A percentile compares a stretch with the other conserved stretches of the same genome.
Evolutionary conservation across 1,284 basidiomycete genomes (phyloP).

Genomic region (Ustilago curta): DNA sequence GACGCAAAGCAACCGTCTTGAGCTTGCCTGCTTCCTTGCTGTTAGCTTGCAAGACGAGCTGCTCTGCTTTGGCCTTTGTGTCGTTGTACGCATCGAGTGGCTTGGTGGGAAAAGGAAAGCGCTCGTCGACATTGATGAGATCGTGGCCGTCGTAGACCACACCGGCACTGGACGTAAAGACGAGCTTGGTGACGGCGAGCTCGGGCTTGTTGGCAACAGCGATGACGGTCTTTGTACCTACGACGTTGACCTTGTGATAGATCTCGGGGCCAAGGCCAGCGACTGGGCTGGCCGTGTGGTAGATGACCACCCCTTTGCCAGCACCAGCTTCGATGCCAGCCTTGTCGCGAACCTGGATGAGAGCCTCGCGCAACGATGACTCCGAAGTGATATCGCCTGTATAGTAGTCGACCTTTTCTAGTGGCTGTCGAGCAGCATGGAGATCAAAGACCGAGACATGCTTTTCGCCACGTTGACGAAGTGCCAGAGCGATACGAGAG

Average conservation of each 20-base stretch:
- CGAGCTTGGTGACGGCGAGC: slow-evolving; percentile 81
- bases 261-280: slow-evolving; percentile 78
- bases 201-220: slow-evolving; percentile 75
- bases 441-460: slow-evolving; percentile 64
- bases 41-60: slow-evolving; percentile 85
- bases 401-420: slow-evolving; percentile 61
- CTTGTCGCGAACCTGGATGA: slow-evolving; percentile 49
- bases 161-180: slow-evolving; percentile 94
- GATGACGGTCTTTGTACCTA: slow-evolving; percentile 88
- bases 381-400: slow-evolving; percentile 65
- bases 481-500: slow-evolving; percentile 62
- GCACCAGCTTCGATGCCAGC: slow-evolving; percentile 41
- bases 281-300: slow-evolving; percentile 92
- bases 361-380: slow-evolving; percentile 35
- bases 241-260: slow-evolving; percentile 93
- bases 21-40: slow-evolving; percentile 77
- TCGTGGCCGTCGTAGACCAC: slow-evolving; percentile 89
- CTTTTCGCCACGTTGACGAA: slow-evolving; percentile 65
- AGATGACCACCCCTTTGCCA: slow-evolving; percentile 72
- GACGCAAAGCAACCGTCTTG: slow-evolving; percentile 88
- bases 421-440: slow-evolving; percentile 41
- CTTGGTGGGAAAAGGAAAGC: slow-evolving; percentile 79
- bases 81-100: slow-evolving; percentile 93
- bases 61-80: slow-evolving; percentile 93
- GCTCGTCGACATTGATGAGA: slow-evolving; percentile 89